Conservation (phyloP, 768 basidiomycete species). For the Phylloporus sp. region DNA sequence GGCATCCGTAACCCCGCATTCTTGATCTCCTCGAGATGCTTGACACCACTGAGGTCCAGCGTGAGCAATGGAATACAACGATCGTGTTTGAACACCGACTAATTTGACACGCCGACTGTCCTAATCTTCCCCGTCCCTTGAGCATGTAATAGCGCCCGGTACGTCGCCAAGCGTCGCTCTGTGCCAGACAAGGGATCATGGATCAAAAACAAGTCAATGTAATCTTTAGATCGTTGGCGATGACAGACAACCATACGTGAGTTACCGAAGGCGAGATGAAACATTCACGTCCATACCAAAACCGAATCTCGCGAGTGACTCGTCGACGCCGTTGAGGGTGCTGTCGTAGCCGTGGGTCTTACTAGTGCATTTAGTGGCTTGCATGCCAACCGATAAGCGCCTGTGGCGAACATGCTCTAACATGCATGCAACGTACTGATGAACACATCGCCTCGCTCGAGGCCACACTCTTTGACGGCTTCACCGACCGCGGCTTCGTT, state of each 20-base stretch:
- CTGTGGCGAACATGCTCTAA: not conserved
- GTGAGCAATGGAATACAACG: not conserved
- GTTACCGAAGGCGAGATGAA: not conserved
- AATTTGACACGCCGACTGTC: constrained; percentile 82
- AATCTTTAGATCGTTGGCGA: constrained; percentile 35
- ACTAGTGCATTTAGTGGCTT: constrained; percentile 65
- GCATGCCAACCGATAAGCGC: constrained; percentile 5
- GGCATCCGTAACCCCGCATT: constrained; percentile 61
- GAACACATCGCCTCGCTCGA: constrained; percentile 60
- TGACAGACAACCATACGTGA: not conserved
- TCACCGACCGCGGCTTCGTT: constrained; percentile 63
- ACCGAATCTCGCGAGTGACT: constrained; percentile 55
- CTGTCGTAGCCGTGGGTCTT: constrained; percentile 60
- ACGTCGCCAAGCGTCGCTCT: constrained; percentile 63
- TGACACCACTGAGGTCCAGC: constrained; percentile 48
- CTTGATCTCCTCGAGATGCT: constrained; percentile 73
- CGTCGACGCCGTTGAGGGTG: constrained; percentile 55
- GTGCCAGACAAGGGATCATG: constrained; percentile 68
- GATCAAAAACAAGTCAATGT: constrained; percentile 75
- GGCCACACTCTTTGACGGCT: constrained; percentile 52
- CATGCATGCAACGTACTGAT: constrained; percentile 48
- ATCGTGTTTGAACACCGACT: constrained; percentile 40
- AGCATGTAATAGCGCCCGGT: constrained; percentile 64
- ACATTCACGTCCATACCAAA: constrained; percentile 43
- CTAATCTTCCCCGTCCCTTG: constrained; percentile 62